Evolutionary conservation across 305 asterid species (phyloP), one percentile per base, ranked within the genome.

Genomic region (Andrographis paniculata): DNA sequence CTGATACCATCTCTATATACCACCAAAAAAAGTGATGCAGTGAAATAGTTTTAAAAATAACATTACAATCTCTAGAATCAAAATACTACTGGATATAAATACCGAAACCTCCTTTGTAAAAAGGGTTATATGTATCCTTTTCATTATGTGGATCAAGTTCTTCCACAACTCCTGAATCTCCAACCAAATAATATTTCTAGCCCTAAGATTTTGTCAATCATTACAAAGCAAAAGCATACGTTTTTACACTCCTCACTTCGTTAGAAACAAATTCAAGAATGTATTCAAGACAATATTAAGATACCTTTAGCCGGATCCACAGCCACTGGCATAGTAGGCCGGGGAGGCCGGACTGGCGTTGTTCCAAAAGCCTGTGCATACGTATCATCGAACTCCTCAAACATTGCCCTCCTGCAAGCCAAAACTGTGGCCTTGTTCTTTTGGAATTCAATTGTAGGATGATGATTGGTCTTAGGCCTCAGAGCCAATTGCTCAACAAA

Each of bases 291-390:
- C 21, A 49, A 9, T n/a, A 9, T 50, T 18, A 12, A 17, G 11
- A 66, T 80, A 89, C 98, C 98, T 73, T 72, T 74, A 19, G 75
- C 58, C 55, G 89, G 91, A 68, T 62, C 82, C 53, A 61, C 44
- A 36, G 71, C 55, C 46, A 59, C 61, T 10, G 79, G 80, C 24
- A 71, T 68, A 36, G 75, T 73, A 37, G 76, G 73, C 20, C 63
- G 67, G 50, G 74, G 62, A 53, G 82, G 84, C 11, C 79, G 80
- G 21, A 48, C 60, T 23, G 87, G 79, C 35, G 49, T 62, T 55
- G 75, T 66, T 48, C 96, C 96, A 65, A 89, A 89, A 36, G 96
- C 98, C 73, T 86, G 87, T 9, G 92, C 94, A 64, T 89, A 89
- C 1, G 98, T 82, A 58, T 85, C 95, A 54, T 85, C 91, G 66